Evolutionary conservation across 176 grass and related monocot species (phyloP), one percentile per base, ranked within the genome.

Genomic region (Pontederia crassipes): DNA sequence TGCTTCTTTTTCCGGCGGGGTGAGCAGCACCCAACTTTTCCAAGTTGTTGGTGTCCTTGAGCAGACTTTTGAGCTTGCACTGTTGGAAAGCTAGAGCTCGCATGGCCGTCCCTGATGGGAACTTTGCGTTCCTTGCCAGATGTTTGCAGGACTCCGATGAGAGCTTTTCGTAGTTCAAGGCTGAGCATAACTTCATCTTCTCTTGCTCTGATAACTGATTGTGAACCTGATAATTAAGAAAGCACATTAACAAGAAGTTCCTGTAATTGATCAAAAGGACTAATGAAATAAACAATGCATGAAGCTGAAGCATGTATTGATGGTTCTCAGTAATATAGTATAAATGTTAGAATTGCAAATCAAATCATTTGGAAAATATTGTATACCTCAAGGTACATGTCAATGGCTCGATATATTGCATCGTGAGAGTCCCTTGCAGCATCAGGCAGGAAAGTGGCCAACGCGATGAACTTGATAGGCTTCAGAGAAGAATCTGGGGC

Each of bases 101-200:
- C 59, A 91, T 85, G 66, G 92, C 79, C 26, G 79, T 85, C 64
- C 81, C 77, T 78, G 92, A 81, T 49, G 92, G 87, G 62, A 97
- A 91, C 3, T 62, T 76, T 10, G 71, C 14, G 64, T 88, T 97
- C 59, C 66, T 59, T 4, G 92, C 85, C 4, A 97, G 83, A 68
- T 91, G 83, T 76, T 88, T 88, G 81, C 84, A 91, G 75, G 81
- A 80, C 12, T 97, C 81, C 11, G 84, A 81, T 46, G 87, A 88
- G 45, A 97, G 92, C 65, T 91, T 88, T 72, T 97, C 92, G 40
- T 97, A 91, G 77, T 69, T 78, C 54, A 97, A 82, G 5, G 66
- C 78, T 17, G 49, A 72, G 73, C 87, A 97, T 66, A 97, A 88
- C 76, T 82, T 88, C 70, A 84, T 88, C 84, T 88, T 97, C 67